A percentile compares a stretch with the other conserved stretches of the same genome.
These are phyloP conservation scores for Mortierella sp. DNA, from an alignment of 371 early-diverging fungal species.

Conservation along the genomic window DNA sequence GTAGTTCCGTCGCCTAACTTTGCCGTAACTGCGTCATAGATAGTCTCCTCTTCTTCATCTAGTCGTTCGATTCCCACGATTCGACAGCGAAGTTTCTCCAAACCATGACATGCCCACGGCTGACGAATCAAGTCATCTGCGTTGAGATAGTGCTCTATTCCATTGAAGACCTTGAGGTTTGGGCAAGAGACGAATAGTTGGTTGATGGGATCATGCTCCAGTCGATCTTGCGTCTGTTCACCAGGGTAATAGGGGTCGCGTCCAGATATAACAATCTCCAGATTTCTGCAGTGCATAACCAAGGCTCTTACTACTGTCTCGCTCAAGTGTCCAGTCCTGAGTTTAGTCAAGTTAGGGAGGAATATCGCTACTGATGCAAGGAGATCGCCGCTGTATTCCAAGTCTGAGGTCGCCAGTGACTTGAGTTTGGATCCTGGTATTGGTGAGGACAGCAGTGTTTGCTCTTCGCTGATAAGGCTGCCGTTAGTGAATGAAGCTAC, in stretches of 20 bases:
- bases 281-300: too few species aligned
- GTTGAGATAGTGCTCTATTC: not conserved
- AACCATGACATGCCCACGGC: slow-evolving; percentile 1
- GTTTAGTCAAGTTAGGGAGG: too few species aligned
- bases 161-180: slow-evolving; percentile 1
- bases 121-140: not conserved
- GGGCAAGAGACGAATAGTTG: slow-evolving; percentile 1
- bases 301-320: too few species aligned
- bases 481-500: too few species aligned
- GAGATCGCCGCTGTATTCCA: too few species aligned
- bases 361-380: too few species aligned
- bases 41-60: not conserved
- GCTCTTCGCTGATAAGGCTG: too few species aligned
- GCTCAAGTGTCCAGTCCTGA: too few species aligned
- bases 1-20: too few species aligned
- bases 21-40: not conserved
- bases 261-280: slow-evolving; percentile 4
- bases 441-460: too few species aligned
- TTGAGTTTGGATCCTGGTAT: too few species aligned
- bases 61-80: slow-evolving; percentile 9
- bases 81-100: slow-evolving; percentile 20
- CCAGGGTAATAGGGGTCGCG: not conserved
- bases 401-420: too few species aligned
- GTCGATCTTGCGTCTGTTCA: not conserved
- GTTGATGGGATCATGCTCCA: not conserved